Evolutionary conservation across 805 yeast genomes (phyloP).

Genomic region (Kodamaea restingae): DNA sequence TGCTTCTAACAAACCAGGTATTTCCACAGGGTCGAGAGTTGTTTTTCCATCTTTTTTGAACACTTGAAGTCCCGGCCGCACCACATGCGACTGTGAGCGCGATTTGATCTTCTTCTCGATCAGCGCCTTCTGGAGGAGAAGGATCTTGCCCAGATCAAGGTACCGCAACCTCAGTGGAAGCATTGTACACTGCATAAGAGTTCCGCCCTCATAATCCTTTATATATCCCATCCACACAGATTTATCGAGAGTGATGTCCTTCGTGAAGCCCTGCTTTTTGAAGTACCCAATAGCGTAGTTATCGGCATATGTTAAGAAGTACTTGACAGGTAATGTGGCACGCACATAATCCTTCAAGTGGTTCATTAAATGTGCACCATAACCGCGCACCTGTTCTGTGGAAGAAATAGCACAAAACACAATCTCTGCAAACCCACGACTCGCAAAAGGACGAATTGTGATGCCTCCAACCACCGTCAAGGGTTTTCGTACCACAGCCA

Average conservation of each 20-base stretch:
- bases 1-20: constrained; percentile 88
- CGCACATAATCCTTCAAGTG: constrained; percentile 94
- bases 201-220: constrained; percentile 98
- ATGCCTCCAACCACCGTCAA: constrained; percentile 97
- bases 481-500: constrained; percentile 93
- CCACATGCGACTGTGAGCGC: constrained; percentile 72
- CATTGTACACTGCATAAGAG: constrained; percentile 96
- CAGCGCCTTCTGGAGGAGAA: constrained; percentile 88
- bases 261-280: constrained; percentile 97
- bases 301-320: constrained; percentile 94
- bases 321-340: constrained; percentile 77
- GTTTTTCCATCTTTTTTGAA: constrained; percentile 52
- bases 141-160: constrained; percentile 80
- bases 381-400: constrained; percentile 96
- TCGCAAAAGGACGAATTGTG: constrained; percentile 90
- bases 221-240: constrained; percentile 97
- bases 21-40: constrained; percentile 63
- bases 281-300: constrained; percentile 98
- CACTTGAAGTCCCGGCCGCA: constrained; percentile 74
- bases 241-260: constrained; percentile 83
- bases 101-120: constrained; percentile 77
- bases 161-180: constrained; percentile 77
- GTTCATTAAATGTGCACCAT: constrained; percentile 98
- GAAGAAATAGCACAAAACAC: constrained; percentile 98
- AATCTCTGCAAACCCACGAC: constrained; percentile 91